These are phyloP conservation scores for Straminergon stramineum DNA, from an alignment of 225 moss, liverwort and hornwort genomes.

Conservation along the genomic window DNA sequence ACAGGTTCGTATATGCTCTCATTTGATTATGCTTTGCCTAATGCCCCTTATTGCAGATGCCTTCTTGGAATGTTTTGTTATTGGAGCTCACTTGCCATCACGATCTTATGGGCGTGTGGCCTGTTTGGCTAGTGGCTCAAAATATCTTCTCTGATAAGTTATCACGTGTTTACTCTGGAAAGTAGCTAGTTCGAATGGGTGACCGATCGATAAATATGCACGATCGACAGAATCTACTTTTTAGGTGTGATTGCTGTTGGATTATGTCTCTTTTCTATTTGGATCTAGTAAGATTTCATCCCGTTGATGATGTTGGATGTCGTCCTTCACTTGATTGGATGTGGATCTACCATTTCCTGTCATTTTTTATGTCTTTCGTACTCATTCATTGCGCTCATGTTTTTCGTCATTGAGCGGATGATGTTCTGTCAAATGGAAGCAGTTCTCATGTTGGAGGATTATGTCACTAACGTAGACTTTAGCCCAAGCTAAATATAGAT, in stretches of 20 bases:
- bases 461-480: neutral
- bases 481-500: neutral
- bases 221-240: neutral
- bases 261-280: neutral
- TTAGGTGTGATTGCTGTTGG: neutral
- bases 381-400: neutral
- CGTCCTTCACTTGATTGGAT: neutral
- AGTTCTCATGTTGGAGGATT: neutral
- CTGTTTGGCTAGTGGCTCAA: neutral
- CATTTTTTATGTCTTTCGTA: neutral
- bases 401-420: neutral
- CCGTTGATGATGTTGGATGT: neutral
- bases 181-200: neutral
- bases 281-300: neutral
- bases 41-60: neutral
- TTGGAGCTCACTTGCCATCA: neutral
- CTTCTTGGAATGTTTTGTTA: neutral
- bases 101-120: neutral
- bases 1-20: conserved; percentile 28
- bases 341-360: neutral
- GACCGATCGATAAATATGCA: neutral
- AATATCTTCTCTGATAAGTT: neutral
- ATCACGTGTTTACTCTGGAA: neutral
- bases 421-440: neutral
- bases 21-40: neutral